A percentile compares a stretch with the other conserved stretches of the same genome.
These are phyloP conservation scores for Lactarius tabidus DNA, from an alignment of 768 basidiomycete genomes.

Conservation along the genomic window DNA sequence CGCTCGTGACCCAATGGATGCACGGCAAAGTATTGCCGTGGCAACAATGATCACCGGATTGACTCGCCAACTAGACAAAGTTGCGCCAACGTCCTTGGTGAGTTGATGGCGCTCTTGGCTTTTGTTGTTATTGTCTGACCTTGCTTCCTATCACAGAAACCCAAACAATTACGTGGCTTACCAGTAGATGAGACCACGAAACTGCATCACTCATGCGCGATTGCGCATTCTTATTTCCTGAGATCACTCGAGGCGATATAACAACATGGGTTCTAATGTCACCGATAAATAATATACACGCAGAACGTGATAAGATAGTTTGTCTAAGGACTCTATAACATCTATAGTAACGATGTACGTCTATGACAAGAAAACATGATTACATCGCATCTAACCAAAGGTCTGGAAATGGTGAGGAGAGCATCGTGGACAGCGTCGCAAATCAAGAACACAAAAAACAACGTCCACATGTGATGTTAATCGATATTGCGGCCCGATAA, in stretches of 20 bases:
- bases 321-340: background rate
- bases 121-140: background rate
- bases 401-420: background rate
- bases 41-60: conserved; percentile 70
- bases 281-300: conserved; percentile 2
- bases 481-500: conserved; percentile 24
- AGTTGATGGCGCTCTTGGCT: conserved; percentile 30
- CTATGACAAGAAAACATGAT: background rate
- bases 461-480: background rate
- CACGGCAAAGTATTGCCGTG: conserved; percentile 65
- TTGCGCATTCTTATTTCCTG: conserved; percentile 21
- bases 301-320: background rate
- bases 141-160: conserved; percentile 5
- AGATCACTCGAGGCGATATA: conserved; percentile 21
- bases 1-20: conserved; percentile 51
- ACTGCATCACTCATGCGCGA: conserved; percentile 19
- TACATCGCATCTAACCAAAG: background rate
- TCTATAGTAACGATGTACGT: background rate
- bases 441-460: background rate
- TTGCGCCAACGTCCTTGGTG: conserved; percentile 59
- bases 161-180: conserved; percentile 18
- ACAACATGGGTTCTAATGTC: background rate
- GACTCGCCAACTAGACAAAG: conserved; percentile 53
- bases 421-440: background rate
- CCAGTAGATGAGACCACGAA: conserved; percentile 22